Conservation (phyloP, 805 yeast genomes). For the Wickerhamiella lipophila region DNA sequence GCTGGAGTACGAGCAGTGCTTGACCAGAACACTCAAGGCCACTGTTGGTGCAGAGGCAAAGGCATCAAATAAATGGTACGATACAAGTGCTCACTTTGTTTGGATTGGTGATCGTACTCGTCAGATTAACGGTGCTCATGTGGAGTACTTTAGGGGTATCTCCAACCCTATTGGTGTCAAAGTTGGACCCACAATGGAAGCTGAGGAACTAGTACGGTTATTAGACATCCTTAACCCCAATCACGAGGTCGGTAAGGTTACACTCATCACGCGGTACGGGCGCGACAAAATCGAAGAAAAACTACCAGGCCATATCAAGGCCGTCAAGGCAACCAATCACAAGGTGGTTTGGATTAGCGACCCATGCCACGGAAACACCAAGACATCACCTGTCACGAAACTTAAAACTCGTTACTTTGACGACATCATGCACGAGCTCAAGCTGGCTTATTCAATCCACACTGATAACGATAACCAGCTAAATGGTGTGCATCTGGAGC, state of each 20-base stretch:
- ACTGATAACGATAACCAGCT: constrained; percentile 25
- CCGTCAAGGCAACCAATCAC: constrained; percentile 30
- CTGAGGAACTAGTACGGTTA: constrained; percentile 29
- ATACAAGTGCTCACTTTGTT: constrained; percentile 33
- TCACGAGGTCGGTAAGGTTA: constrained; percentile 30
- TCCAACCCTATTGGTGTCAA: constrained; percentile 34
- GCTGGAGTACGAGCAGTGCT: constrained; percentile 32
- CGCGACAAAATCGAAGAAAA: constrained; percentile 27
- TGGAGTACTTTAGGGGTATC: constrained; percentile 34
- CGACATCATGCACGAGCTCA: constrained; percentile 32
- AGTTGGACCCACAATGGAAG: constrained; percentile 34
- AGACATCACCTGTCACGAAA: constrained; percentile 29
- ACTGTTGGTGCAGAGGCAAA: constrained; percentile 6
- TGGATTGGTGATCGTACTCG: constrained; percentile 37
- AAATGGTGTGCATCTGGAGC: constrained; percentile 33
- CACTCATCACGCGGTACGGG: constrained; percentile 34
- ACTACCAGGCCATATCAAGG: constrained; percentile 32
- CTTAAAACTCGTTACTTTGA: constrained; percentile 34
- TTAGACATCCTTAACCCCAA: constrained; percentile 33
- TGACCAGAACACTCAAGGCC: constrained; percentile 27
- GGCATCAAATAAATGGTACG: constrained; percentile 25
- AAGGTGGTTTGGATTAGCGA: constrained; percentile 35
- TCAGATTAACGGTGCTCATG: constrained; percentile 36
- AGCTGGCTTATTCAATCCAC: constrained; percentile 30
- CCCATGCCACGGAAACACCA: constrained; percentile 36